Percentiles rank a stretch among this genome's conserved stretches.
Evolutionary conservation across 129 eudicot species (phyloP).

Genomic region (Saussurea involucrata): DNA sequence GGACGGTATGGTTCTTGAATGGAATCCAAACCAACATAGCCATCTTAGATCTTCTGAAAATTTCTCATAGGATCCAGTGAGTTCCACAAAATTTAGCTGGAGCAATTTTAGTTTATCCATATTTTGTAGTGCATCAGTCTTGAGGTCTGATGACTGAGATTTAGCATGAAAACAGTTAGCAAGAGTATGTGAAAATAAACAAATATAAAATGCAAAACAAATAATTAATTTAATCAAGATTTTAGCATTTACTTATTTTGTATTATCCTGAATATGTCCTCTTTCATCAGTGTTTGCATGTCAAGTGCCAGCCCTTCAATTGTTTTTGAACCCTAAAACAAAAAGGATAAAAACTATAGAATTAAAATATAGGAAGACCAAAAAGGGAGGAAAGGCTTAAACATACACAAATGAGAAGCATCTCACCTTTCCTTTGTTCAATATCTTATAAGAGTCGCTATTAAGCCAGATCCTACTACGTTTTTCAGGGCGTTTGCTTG

Average conservation of each 20-base stretch:
- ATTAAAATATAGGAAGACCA: neutral
- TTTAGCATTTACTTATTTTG: neutral
- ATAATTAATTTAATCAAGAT: no score
- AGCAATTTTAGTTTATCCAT: constrained; percentile 28
- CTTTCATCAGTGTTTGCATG: constrained; percentile 1
- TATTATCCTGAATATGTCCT: neutral
- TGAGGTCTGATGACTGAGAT: constrained; percentile 4
- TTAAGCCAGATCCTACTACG: constrained; percentile 24
- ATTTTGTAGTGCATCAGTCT: constrained; percentile 13
- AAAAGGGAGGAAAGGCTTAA: neutral
- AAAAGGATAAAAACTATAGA: neutral
- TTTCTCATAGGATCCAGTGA: constrained; percentile 19
- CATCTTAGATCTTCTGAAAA: constrained; percentile 26
- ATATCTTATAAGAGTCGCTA: constrained; percentile 9
- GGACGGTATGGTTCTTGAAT: constrained; percentile 1
- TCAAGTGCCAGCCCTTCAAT: constrained; percentile 26
- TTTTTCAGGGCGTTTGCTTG: constrained; percentile 8
- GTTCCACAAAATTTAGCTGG: constrained; percentile 20
- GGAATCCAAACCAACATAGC: constrained; percentile 32
- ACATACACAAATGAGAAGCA: neutral
- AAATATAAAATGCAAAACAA: neutral
- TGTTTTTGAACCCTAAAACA: constrained; percentile 6
- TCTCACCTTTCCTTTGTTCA: constrained; percentile 9
- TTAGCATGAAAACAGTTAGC: neutral
- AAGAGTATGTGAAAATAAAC: neutral